Percentiles rank a stretch among this genome's conserved stretches.
phyloP scores from a whole-genome alignment of 768 basidiomycete genomes.

The Tylopilus subfusipes region DNA sequence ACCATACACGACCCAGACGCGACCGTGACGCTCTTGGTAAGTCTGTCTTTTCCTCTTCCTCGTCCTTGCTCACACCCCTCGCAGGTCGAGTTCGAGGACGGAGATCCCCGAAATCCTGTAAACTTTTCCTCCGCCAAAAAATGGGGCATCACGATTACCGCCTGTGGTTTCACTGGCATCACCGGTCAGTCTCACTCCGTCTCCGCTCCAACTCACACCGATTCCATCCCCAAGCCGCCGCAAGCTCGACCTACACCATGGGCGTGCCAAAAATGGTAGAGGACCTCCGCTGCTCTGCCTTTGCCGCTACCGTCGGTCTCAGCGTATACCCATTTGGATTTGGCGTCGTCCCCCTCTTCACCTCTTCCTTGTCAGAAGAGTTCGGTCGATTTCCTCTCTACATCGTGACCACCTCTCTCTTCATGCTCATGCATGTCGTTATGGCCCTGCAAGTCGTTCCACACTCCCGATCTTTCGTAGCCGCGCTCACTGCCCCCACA shows the following conservation, averaged over 20 bases:
- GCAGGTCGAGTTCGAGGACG: conserved; percentile 40
- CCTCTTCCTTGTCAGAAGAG: conserved; percentile 71
- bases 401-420: conserved; percentile 46
- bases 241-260: conserved; percentile 49
- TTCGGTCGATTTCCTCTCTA: conserved; percentile 65
- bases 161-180: conserved; percentile 33
- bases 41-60: neutral
- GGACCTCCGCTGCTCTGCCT: conserved; percentile 42
- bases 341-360: conserved; percentile 57
- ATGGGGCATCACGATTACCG: conserved; percentile 39
- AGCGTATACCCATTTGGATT: conserved; percentile 60
- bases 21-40: conserved; percentile 13
- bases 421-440: conserved; percentile 49
- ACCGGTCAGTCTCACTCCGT: conserved; percentile 22
- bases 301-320: conserved; percentile 47
- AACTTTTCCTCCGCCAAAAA: conserved; percentile 38
- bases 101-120: conserved; percentile 39
- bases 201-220: neutral
- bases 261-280: conserved; percentile 55
- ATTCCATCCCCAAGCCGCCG: conserved; percentile 38
- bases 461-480: neutral
- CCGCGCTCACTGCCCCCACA: conserved; percentile 15
- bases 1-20: conserved; percentile 14
- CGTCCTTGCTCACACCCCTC: neutral
- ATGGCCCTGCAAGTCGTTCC: conserved; percentile 26